Evolutionary conservation across 768 basidiomycete genomes (phyloP).

Genomic region (Sutorius australiensis): DNA sequence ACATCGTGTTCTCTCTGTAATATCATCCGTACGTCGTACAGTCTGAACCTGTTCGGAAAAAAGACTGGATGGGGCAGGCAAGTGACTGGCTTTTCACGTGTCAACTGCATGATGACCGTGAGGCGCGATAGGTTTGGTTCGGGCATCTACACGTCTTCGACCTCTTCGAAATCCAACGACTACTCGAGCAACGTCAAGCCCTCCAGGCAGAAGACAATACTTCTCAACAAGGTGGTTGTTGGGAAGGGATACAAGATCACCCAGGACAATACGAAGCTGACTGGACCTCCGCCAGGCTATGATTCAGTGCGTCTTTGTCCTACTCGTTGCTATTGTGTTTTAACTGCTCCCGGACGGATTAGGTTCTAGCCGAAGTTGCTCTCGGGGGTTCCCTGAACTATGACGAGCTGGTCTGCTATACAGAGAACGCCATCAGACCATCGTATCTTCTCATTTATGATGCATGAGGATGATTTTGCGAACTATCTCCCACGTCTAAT

Average conservation of each 20-base stretch:
- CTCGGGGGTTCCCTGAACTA: conserved; percentile 64
- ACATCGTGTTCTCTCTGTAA: conserved; percentile 57
- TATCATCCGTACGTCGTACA: conserved; percentile 62
- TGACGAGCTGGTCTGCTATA: conserved; percentile 68
- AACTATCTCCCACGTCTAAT: not conserved
- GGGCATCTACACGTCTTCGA: conserved; percentile 73
- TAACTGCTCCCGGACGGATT: not conserved
- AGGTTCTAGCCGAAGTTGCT: conserved; percentile 60
- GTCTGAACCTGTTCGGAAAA: conserved; percentile 59
- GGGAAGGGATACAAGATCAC: conserved; percentile 67
- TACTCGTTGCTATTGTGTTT: not conserved
- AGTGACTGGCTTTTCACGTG: conserved; percentile 6
- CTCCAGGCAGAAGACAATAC: conserved; percentile 57
- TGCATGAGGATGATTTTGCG: conserved; percentile 21
- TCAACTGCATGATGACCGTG: conserved; percentile 2
- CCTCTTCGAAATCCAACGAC: conserved; percentile 77
- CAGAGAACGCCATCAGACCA: conserved; percentile 67
- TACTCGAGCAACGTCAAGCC: conserved; percentile 59
- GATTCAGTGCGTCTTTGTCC: conserved; percentile 51
- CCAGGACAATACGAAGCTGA: conserved; percentile 52
- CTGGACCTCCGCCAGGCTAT: conserved; percentile 56
- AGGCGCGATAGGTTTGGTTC: conserved; percentile 51
- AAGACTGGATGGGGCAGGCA: conserved; percentile 73
- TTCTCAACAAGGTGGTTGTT: conserved; percentile 73
- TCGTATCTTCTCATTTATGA: conserved; percentile 72